Base-by-base conservation (phyloP, 83 land plant genomes). In the Picea mariana region DNA sequence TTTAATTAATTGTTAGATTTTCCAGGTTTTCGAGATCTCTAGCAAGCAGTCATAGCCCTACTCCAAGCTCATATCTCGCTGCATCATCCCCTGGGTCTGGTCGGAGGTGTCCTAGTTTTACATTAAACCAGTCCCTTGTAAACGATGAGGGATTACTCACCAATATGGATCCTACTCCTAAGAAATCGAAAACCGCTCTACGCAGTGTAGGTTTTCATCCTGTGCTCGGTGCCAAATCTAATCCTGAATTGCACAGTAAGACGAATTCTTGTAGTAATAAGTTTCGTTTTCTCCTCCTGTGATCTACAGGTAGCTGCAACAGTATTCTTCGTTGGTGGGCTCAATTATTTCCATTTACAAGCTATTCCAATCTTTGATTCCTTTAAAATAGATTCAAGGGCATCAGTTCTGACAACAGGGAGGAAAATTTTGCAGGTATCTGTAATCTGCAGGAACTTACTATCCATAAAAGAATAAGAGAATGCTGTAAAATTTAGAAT, bases 11-110 rank as follows among this genome's bases (percentile, higher is more conserved):
- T 44, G 49, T 44, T 44, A n/a, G 1, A 34, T 63, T 7, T 63
- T 4, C 2, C 85, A 91, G 93, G 83, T 91, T 92, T 62, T n/a
- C n/a, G 34, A 85, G 93, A 79, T 91, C 90, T 72, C 77, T 91
- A 23, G 80, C 90, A 75, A 81, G 66, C 49, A 87, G 90, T 71
- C 83, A 84, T 13, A 86, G 82, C 6, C 88, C 93, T 23, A 38
- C 86, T n/a, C 49, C 62, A 0, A 86, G 87, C 11, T 86, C 82
- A 27, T 85, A 81, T 79, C 11, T 80, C 31, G 4, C 66, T 21
- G 44, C 68, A 26, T 85, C 64, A 47, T 58, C 40, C 7, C 59
- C n/a, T 1, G 44, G 42, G 1, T 78, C 62, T 78, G 20, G 40
- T 60, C 31, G 21, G 27, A 78, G 80, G 0, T n/a, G 64, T 2